A percentile compares a stretch with the other conserved stretches of the same genome.
Evolutionary conservation across 352 stramenopile species (phyloP).

Genomic region (Globisporangium nodosum): DNA sequence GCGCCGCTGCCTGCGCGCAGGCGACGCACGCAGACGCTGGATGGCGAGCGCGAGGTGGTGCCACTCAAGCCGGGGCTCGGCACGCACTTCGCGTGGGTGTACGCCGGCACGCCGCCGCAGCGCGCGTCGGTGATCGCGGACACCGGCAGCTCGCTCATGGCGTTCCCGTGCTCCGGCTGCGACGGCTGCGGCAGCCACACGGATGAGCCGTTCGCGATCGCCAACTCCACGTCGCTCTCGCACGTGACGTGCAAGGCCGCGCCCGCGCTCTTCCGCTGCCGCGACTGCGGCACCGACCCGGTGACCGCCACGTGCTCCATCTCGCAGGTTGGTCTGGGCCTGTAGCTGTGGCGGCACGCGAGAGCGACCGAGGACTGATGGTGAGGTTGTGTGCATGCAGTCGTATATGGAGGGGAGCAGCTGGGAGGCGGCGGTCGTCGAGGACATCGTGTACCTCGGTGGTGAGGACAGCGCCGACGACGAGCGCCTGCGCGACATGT

Average conservation of each 20-base stretch:
- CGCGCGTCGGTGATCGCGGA: slow-evolving; percentile 83
- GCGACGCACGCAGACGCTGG: background rate
- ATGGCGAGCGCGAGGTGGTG: background rate
- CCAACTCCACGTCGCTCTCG: slow-evolving; percentile 53
- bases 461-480: slow-evolving; percentile 41
- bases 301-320: slow-evolving; percentile 63
- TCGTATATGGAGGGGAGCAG: slow-evolving; percentile 87
- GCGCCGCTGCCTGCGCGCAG: background rate
- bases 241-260: slow-evolving; percentile 39
- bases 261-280: background rate
- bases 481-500: slow-evolving; percentile 48
- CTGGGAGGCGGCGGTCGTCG: slow-evolving; percentile 75
- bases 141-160: slow-evolving; percentile 77
- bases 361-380: background rate
- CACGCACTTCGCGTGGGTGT: slow-evolving; percentile 82
- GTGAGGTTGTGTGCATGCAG: slow-evolving; percentile 17
- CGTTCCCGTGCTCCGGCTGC: slow-evolving; percentile 64
- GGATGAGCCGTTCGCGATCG: slow-evolving; percentile 63
- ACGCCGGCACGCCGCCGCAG: slow-evolving; percentile 72
- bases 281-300: slow-evolving; percentile 3
- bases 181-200: slow-evolving; percentile 66
- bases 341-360: background rate
- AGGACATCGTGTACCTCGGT: slow-evolving; percentile 79
- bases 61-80: slow-evolving; percentile 8
- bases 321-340: slow-evolving; percentile 38